Percentiles rank a stretch among this genome's conserved stretches.
Evolutionary conservation across 805 yeast species (phyloP).

Genomic region (Peterozyma xylosa): DNA sequence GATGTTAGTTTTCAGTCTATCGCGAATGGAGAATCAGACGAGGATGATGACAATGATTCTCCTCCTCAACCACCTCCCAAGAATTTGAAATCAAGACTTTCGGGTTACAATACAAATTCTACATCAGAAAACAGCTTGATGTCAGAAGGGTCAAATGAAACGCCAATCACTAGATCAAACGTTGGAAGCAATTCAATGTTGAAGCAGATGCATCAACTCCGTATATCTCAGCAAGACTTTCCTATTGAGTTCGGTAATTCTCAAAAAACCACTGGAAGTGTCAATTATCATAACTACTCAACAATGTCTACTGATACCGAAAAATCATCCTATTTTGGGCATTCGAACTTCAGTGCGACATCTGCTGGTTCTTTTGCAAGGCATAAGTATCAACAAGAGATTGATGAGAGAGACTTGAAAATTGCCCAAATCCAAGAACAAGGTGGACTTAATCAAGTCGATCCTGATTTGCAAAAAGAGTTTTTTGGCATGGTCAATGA

Average conservation of each 20-base stretch:
- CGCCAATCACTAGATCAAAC: background rate
- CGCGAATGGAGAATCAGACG: constrained; percentile 6
- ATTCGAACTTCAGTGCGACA: constrained; percentile 78
- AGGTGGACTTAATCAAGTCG: constrained; percentile 10
- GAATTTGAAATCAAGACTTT: constrained; percentile 20
- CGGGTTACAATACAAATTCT: background rate
- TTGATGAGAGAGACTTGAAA: constrained; percentile 22
- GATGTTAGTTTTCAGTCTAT: too few species aligned
- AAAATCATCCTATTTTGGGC: constrained; percentile 37
- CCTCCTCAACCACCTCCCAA: constrained; percentile 32
- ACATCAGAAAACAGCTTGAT: too few species aligned
- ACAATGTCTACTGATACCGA: constrained; percentile 25
- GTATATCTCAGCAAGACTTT: background rate
- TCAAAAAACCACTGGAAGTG: too few species aligned
- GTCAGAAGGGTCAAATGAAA: background rate
- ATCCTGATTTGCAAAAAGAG: constrained; percentile 15
- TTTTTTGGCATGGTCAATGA: constrained; percentile 34
- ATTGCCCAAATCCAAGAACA: constrained; percentile 15
- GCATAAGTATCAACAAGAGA: constrained; percentile 47
- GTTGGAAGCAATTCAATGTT: constrained; percentile 17
- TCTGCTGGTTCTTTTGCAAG: constrained; percentile 82
- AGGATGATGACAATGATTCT: constrained; percentile 9
- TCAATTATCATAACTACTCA: constrained; percentile 13
- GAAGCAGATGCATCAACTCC: constrained; percentile 2
- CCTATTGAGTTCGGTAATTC: background rate